Evolutionary conservation across 345 rosid genomes (phyloP).

Genomic region (Isatis tinctoria): DNA sequence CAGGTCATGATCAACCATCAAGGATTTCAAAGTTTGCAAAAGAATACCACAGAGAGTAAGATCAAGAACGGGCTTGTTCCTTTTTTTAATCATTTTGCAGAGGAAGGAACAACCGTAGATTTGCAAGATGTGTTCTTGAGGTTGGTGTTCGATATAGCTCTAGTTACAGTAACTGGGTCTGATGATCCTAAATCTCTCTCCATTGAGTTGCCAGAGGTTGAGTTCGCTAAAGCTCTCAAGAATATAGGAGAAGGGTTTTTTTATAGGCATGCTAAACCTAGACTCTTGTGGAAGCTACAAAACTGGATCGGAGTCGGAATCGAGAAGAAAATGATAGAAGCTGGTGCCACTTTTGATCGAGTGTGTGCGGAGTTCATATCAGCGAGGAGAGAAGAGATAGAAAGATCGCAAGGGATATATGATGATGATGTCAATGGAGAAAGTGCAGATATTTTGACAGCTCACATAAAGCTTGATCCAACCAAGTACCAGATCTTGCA

Average conservation of each 20-base stretch:
- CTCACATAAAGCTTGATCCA: too few relatives aligned
- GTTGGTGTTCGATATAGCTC: background rate
- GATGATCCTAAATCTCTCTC: background rate
- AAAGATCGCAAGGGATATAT: background rate
- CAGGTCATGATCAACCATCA: background rate
- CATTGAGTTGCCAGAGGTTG: background rate
- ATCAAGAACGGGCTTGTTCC: background rate
- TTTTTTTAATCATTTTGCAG: background rate
- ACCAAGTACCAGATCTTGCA: too few relatives aligned
- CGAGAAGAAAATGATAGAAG: background rate
- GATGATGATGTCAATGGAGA: background rate
- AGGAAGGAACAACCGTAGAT: background rate
- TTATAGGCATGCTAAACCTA: background rate
- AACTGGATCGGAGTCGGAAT: background rate
- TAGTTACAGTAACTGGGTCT: background rate
- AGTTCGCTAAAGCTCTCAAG: background rate
- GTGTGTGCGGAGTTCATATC: background rate
- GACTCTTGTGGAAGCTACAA: background rate
- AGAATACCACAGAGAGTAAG: background rate
- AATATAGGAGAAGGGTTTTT: background rate
- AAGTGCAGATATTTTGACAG: too few relatives aligned
- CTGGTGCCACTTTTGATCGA: background rate
- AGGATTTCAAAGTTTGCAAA: background rate
- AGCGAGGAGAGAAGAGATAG: background rate
- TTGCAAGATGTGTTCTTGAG: background rate